Conservation (phyloP, 768 basidiomycete genomes). For the Leccinum incarnatum region DNA sequence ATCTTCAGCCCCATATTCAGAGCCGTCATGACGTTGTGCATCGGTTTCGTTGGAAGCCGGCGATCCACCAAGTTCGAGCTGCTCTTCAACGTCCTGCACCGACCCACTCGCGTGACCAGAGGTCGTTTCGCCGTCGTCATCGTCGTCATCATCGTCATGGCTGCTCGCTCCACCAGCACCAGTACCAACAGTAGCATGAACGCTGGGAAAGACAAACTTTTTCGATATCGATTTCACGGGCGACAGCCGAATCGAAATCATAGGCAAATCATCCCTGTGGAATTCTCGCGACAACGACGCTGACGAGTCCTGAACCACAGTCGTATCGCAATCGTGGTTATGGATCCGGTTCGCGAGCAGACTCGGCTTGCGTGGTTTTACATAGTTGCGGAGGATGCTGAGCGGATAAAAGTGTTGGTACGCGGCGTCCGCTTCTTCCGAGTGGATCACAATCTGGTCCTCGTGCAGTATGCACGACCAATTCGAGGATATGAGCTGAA, state of each 20-base stretch:
- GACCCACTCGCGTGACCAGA: background rate
- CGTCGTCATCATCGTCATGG: background rate
- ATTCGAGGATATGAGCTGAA: slow-evolving; percentile 62
- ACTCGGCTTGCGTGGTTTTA: slow-evolving; percentile 24
- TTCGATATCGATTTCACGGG: slow-evolving; percentile 50
- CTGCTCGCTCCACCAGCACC: background rate
- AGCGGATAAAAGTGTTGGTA: slow-evolving; percentile 70
- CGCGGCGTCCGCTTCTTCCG: slow-evolving; percentile 63
- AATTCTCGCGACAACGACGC: slow-evolving; percentile 1
- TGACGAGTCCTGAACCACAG: background rate
- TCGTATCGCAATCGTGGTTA: slow-evolving; percentile 3
- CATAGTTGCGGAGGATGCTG: slow-evolving; percentile 31
- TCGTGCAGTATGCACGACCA: slow-evolving; percentile 76
- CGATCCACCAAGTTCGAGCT: slow-evolving; percentile 1
- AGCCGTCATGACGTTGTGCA: slow-evolving; percentile 1
- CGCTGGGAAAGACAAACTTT: slow-evolving; percentile 50
- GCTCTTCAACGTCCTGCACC: background rate
- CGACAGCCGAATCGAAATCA: slow-evolving; percentile 40
- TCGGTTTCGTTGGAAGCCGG: slow-evolving; percentile 1
- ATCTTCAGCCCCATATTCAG: slow-evolving; percentile 16
- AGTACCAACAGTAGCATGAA: background rate
- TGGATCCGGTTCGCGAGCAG: slow-evolving; percentile 12
- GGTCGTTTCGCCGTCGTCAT: background rate
- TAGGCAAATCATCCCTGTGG: slow-evolving; percentile 35
- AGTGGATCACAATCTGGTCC: slow-evolving; percentile 68